Evolutionary conservation across 2,329 filamentous ascomycete species (phyloP).

Genomic region (Arthrobotrys musiformis): DNA sequence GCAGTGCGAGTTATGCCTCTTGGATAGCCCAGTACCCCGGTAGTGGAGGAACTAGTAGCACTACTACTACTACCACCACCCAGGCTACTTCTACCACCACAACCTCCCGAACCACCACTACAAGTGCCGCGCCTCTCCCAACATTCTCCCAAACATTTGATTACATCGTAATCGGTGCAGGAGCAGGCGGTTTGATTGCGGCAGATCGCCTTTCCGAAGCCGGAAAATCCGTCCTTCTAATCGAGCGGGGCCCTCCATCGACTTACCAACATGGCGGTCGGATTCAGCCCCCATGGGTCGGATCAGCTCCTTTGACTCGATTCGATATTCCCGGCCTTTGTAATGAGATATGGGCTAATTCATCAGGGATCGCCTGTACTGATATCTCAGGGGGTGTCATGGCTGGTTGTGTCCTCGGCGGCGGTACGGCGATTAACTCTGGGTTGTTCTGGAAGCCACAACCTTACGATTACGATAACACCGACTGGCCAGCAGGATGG

Average conservation of each 20-base stretch:
- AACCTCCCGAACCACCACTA: constrained; percentile 62
- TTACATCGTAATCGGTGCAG: constrained; percentile 74
- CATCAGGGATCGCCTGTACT: constrained; percentile 72
- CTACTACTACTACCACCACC: constrained; percentile 58
- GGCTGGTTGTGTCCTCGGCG: constrained; percentile 77
- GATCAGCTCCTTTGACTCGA: constrained; percentile 72
- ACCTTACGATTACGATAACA: constrained; percentile 72
- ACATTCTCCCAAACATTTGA: constrained; percentile 66
- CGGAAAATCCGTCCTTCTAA: constrained; percentile 66
- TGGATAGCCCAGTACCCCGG: constrained; percentile 61
- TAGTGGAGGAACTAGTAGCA: constrained; percentile 37
- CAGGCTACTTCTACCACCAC: constrained; percentile 60
- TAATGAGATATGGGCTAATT: constrained; percentile 76
- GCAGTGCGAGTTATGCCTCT: constrained; percentile 62
- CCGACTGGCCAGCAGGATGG: constrained; percentile 78
- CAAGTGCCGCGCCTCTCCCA: constrained; percentile 61
- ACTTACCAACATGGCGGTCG: constrained; percentile 73
- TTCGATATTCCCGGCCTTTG: constrained; percentile 78
- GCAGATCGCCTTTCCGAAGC: constrained; percentile 67
- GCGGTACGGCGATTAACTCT: constrained; percentile 74
- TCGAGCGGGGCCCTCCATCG: constrained; percentile 66
- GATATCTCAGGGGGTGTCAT: constrained; percentile 73
- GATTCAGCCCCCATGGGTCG: constrained; percentile 72
- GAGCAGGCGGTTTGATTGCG: constrained; percentile 71
- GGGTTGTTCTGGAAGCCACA: constrained; percentile 71